A percentile compares a stretch with the other conserved stretches of the same genome.
Evolutionary conservation across 805 yeast species (phyloP).

Genomic region (Middelhovenomyces tepae): DNA sequence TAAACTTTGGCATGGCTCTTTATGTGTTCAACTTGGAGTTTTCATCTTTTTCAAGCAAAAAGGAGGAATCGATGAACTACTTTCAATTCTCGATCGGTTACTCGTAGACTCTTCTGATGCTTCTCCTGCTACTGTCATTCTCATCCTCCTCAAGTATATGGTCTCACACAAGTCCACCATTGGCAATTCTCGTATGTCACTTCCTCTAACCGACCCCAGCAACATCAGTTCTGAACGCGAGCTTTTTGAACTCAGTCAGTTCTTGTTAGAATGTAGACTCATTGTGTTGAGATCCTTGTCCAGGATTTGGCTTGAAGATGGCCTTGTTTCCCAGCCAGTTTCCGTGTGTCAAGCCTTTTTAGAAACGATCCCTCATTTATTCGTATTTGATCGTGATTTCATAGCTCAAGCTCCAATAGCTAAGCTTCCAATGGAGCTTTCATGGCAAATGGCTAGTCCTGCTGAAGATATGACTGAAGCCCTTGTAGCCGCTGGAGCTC

Average conservation of each 20-base stretch:
- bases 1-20: conserved; percentile 9
- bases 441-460: conserved; percentile 19
- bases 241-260: conserved; percentile 22
- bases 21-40: conserved; percentile 9
- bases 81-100: conserved; percentile 18
- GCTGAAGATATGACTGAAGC: conserved; percentile 19
- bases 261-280: conserved; percentile 24
- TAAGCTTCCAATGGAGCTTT: conserved; percentile 15
- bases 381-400: conserved; percentile 14
- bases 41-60: conserved; percentile 23
- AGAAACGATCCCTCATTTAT: conserved; percentile 14
- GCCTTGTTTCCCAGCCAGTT: conserved; percentile 8
- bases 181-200: conserved; percentile 19
- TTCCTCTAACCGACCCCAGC: too few relatives aligned
- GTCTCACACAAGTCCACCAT: conserved; percentile 20
- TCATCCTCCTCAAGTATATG: conserved; percentile 18
- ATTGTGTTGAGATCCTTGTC: conserved; percentile 15
- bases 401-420: conserved; percentile 6
- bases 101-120: conserved; percentile 6
- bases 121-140: conserved; percentile 11
- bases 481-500: conserved; percentile 16
- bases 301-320: conserved; percentile 14
- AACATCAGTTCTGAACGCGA: too few relatives aligned
- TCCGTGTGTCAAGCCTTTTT: conserved; percentile 13
- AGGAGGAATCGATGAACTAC: conserved; percentile 21